phyloP scores from a whole-genome alignment of 192 early-diverging fungal species.

The Coemansia sp. region DNA sequence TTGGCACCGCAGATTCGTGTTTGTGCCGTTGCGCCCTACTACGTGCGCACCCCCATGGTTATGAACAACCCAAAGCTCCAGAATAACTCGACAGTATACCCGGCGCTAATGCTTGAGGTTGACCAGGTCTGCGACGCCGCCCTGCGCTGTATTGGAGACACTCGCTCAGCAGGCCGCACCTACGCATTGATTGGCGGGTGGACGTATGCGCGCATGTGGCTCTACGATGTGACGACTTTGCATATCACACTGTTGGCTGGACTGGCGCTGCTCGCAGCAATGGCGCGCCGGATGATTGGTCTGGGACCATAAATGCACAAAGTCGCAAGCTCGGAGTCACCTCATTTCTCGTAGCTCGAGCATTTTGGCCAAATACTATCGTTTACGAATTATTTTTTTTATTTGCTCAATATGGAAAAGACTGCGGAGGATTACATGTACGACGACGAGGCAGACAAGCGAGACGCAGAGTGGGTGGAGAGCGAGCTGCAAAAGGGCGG shows the following conservation, averaged over 20 bases:
- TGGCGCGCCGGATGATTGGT: background rate
- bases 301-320: background rate
- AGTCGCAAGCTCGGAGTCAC: background rate
- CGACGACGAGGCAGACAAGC: constrained; percentile 25
- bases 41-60: constrained; percentile 47
- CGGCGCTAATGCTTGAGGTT: constrained; percentile 30
- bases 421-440: constrained; percentile 11
- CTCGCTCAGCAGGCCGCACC: constrained; percentile 16
- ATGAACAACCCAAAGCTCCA: constrained; percentile 42
- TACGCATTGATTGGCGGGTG: constrained; percentile 33
- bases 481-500: background rate
- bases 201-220: constrained; percentile 25
- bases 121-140: constrained; percentile 33
- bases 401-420: background rate
- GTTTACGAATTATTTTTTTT: background rate
- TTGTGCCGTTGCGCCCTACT: constrained; percentile 40
- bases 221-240: constrained; percentile 20
- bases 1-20: constrained; percentile 34
- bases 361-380: background rate
- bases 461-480: constrained; percentile 22
- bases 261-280: constrained; percentile 19
- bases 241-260: constrained; percentile 18
- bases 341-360: no score
- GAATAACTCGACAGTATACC: constrained; percentile 35
- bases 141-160: constrained; percentile 23